Percentiles rank a stretch among this genome's conserved stretches.
Conservation (phyloP, 1,139 yeast species). For the Debaryomycetaceae sp. region DNA sequence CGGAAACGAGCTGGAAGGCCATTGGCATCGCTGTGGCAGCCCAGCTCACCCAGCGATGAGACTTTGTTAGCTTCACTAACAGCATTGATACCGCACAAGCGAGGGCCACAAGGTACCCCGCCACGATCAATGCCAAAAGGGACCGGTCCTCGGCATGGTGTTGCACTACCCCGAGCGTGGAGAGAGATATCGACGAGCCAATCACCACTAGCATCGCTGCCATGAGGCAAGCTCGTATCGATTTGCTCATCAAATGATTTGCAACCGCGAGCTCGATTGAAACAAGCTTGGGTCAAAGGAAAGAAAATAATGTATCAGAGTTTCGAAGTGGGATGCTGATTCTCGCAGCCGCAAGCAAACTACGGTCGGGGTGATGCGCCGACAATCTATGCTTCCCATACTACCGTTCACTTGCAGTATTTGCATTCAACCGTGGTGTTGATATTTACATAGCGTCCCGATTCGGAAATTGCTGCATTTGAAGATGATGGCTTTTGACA, state of each 20-base stretch:
- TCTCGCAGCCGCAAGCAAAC: no score
- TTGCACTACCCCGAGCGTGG: not conserved
- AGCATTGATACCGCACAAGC: not conserved
- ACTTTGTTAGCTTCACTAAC: not conserved
- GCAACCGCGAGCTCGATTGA: no score
- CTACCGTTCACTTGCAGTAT: slow-evolving; percentile 1
- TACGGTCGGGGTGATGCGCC: no score
- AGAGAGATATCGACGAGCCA: not conserved
- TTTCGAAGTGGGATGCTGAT: no score
- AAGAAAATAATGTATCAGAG: no score
- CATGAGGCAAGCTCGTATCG: no score
- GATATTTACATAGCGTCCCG: slow-evolving; percentile 3
- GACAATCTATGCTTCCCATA: no score
- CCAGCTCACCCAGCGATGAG: not conserved
- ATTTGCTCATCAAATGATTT: no score
- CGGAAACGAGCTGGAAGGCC: slow-evolving; percentile 5
- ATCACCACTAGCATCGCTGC: not conserved
- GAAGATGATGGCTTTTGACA: no score
- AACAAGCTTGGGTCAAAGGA: no score
- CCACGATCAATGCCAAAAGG: slow-evolving; percentile 3
- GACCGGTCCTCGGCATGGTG: not conserved
- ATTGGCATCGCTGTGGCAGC: slow-evolving; percentile 1
- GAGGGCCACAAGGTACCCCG: slow-evolving; percentile 4
- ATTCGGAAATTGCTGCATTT: slow-evolving; percentile 3
- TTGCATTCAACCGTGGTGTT: slow-evolving; percentile 1